Evolutionary conservation across 331 rosid species (phyloP), one percentile per base, ranked within the genome.

Genomic region (Acacia pycnantha): DNA sequence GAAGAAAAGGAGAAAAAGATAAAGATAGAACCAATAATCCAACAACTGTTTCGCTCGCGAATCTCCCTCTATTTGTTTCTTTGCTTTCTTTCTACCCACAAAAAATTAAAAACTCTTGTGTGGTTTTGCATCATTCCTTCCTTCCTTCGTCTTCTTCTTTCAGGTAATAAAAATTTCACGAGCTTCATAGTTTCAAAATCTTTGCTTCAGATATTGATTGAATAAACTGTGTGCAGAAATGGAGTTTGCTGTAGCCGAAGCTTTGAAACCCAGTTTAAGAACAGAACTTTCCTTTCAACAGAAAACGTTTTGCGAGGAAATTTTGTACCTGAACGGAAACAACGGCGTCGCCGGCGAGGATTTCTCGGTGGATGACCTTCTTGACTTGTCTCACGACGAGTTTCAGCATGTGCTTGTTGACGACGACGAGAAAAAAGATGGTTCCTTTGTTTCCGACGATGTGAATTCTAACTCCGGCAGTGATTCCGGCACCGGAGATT

Each of bases 331-430:
- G 37, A 82, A 87, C 77, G 91, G 86, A 1, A 76, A 84, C 68
- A 83, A 84, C 81, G 89, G 81, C 27, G 91, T 86, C 26, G 59
- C 91, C 64, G 76, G 83, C 19, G 98, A 93, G 2, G 98, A 94
- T 79, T 92, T 94, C 79, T 88, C 91, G 4, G 91, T 94, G 0
- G 97, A 94, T 6, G 97, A 94, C 88, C 86, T 93, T 12, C 88
- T 94, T 8, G 89, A 94, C 84, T 88, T 94, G 48, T 88, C 96
- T 22, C 87, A 88, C 78, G 91, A 87, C 8, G 88, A 91, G 51
- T 88, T 89, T 24, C 93, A 85, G 67, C 91, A 88, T 1, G 88
- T 82, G 46, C 74, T 76, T 79, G 79, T 84, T 13, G 85, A 70
- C 27, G 74, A 29, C 61, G 85, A 82, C 13, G 78, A 56, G 16